Percentiles rank a stretch among this genome's conserved stretches.
Conservation (phyloP, 2,329 filamentous ascomycete species). For the Phoma sp. region DNA sequence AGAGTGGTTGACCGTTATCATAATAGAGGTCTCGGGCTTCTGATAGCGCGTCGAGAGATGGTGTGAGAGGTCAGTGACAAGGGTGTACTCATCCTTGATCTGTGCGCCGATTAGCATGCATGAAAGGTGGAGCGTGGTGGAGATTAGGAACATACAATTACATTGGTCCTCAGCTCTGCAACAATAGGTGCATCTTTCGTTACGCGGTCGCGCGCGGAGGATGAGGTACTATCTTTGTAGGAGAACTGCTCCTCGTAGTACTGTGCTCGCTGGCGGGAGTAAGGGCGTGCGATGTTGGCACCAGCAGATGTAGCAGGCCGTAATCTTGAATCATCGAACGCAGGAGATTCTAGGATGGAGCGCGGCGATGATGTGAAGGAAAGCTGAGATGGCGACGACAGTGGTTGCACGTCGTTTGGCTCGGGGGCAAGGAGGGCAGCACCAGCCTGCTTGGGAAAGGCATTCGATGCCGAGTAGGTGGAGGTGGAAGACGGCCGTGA, state of each 20-base stretch:
- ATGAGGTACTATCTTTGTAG: conserved; percentile 43
- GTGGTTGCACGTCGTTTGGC: conserved; percentile 35
- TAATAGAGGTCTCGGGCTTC: conserved; percentile 73
- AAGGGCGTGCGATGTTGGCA: conserved; percentile 15
- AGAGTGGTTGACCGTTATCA: conserved; percentile 77
- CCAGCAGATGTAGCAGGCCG: conserved; percentile 20
- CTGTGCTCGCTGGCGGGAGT: conserved; percentile 43
- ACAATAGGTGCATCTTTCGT: conserved; percentile 55
- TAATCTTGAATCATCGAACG: conserved; percentile 20
- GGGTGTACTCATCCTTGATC: conserved; percentile 76
- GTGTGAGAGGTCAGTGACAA: conserved; percentile 76
- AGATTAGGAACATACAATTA: conserved; percentile 53
- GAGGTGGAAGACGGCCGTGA: conserved; percentile 47
- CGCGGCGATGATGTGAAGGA: conserved; percentile 46
- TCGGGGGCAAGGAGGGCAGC: conserved; percentile 37
- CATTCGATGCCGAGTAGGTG: conserved; percentile 38
- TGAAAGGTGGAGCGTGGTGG: conserved; percentile 15
- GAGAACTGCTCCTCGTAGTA: conserved; percentile 49
- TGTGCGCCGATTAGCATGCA: conserved; percentile 48
- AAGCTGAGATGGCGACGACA: conserved; percentile 46
- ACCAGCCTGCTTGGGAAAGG: conserved; percentile 46
- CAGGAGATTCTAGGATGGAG: conserved; percentile 31
- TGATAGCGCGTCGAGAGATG: conserved; percentile 78
- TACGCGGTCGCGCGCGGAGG: conserved; percentile 51
- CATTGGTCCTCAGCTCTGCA: conserved; percentile 57